phyloP scores from a whole-genome alignment of 768 basidiomycete genomes.

The Suillus clintonianus region DNA sequence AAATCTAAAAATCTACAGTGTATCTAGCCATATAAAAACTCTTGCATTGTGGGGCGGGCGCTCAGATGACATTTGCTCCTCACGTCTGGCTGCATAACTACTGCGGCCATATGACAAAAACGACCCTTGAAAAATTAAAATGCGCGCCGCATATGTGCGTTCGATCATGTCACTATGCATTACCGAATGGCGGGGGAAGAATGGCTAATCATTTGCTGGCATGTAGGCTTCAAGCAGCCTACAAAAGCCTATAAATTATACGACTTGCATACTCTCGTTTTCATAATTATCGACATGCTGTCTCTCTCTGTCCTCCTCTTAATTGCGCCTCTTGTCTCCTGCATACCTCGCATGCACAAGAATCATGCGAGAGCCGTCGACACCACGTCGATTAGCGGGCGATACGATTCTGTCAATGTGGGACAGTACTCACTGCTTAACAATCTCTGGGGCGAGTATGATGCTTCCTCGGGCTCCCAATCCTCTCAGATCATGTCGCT shows the following conservation, averaged over 20 bases:
- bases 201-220: background rate
- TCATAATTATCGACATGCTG: background rate
- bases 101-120: background rate
- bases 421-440: conserved; percentile 52
- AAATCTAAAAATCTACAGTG: background rate
- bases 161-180: background rate
- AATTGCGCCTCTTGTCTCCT: conserved; percentile 22
- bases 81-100: background rate
- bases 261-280: background rate
- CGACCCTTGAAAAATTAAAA: background rate
- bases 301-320: conserved; percentile 8
- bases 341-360: conserved; percentile 2
- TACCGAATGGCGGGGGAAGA: background rate
- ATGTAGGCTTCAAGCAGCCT: background rate
- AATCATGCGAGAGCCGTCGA: conserved; percentile 11
- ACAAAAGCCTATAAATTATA: background rate
- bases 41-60: background rate
- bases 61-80: background rate
- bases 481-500: conserved; percentile 50
- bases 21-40: background rate
- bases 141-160: background rate
- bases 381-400: conserved; percentile 40
- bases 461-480: conserved; percentile 50
- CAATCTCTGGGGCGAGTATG: conserved; percentile 47
- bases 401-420: conserved; percentile 53